Evolutionary conservation across 306 rosid species (phyloP), one percentile per base, ranked within the genome.

Genomic region (Castanopsis chinensis): DNA sequence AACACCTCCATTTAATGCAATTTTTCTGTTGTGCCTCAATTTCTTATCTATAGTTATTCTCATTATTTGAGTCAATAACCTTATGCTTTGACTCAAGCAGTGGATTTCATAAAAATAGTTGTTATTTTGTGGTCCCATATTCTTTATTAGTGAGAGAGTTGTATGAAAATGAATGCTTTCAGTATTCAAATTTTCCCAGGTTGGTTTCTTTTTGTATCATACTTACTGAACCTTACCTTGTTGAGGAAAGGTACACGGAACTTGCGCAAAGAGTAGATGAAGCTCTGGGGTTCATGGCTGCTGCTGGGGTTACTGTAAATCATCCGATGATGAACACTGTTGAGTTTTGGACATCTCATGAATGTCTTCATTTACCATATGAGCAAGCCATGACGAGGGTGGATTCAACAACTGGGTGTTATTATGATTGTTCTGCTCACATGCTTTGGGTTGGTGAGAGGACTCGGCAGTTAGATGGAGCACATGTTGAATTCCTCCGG

Each of bases 391-490:
- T 85, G 82, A 79, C 89, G 10, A 79, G 89, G 67, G 86, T 78
- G 67, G 89, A 85, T 75, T 85, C 89, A 51, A 85, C 86, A 35
- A 76, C 82, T 18, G 89, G 89, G 77, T 81, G 19, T 20, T 82
- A 76, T 23, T 85, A 85, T 55, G 86, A 82, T 65, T 85, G 89
- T 73, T 85, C 86, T 20, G 86, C 86, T 6, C 89, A 82, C 75
- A 82, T 85, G 86, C 86, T 85, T 59, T 85, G 89, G 89, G 86
- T 85, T 2, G 89, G 89, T 54, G 89, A 85, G 86, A 85, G 89
- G 77, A 85, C 86, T 67, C 79, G 86, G 67, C 89, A 79, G 60
- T 76, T 85, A 72, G 89, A 85, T 79, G 86, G 89, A 1, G 89
- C 89, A 12, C 89, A 85, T 76, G 78, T 85, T 23, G 89, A 85